Conservation (phyloP, 768 basidiomycete genomes). For the Suillus decipiens region DNA sequence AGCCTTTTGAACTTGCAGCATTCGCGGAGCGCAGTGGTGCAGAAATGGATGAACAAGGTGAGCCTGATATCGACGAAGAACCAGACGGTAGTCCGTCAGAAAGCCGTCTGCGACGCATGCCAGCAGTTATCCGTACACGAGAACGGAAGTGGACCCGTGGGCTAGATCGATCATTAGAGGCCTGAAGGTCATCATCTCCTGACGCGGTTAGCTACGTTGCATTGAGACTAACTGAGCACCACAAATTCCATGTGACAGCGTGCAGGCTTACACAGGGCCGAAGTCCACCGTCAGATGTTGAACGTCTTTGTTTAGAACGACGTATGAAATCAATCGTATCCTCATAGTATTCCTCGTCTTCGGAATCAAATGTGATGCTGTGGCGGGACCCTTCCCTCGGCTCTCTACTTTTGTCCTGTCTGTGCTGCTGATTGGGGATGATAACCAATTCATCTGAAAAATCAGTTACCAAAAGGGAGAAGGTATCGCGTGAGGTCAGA, state of each 20-base stretch:
- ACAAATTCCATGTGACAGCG: not conserved
- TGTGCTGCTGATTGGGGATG: not conserved
- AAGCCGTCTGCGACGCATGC: slow-evolving; percentile 48
- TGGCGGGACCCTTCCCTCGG: slow-evolving; percentile 4
- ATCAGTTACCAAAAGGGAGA: not conserved
- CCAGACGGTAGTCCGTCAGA: slow-evolving; percentile 27
- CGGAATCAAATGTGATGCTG: slow-evolving; percentile 14
- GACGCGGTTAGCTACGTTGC: not conserved
- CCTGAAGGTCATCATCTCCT: slow-evolving; percentile 4
- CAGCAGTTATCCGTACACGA: slow-evolving; percentile 77
- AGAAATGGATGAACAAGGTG: slow-evolving; percentile 80
- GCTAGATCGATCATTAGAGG: slow-evolving; percentile 15
- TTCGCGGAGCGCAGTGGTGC: slow-evolving; percentile 69
- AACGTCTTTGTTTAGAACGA: slow-evolving; percentile 1
- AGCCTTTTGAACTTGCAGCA: slow-evolving; percentile 49
- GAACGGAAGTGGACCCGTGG: slow-evolving; percentile 66
- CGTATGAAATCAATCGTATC: not conserved
- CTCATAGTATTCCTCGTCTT: slow-evolving; percentile 21
- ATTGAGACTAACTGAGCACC: slow-evolving; percentile 3
- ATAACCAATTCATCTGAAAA: not conserved
- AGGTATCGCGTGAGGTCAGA: not conserved
- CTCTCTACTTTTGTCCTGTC: not conserved
- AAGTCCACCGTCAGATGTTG: not conserved
- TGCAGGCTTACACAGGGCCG: slow-evolving; percentile 4
- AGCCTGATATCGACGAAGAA: slow-evolving; percentile 52